Evolutionary conservation across 208 protist genomes (phyloP).

Genomic region (Ichthyophonus hoferi): DNA sequence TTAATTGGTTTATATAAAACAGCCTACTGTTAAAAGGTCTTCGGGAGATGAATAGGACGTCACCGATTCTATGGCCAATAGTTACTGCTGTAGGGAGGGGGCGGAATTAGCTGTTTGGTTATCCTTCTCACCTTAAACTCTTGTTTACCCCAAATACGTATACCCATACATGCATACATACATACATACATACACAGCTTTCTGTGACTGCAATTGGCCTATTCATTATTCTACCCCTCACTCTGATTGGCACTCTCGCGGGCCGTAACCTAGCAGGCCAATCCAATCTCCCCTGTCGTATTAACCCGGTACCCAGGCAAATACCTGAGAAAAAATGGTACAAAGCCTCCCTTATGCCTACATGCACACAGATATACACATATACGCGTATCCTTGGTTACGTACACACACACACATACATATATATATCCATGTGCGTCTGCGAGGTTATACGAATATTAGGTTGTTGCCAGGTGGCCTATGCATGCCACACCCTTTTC

Average conservation of each 20-base stretch:
- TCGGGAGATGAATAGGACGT: no score
- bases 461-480: no score
- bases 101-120: no score
- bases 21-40: no score
- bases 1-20: no score
- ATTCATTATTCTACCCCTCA: slow-evolving; percentile 74
- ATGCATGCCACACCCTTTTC: background rate
- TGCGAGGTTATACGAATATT: no score
- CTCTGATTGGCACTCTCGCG: slow-evolving; percentile 75
- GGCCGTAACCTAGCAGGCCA: slow-evolving; percentile 60
- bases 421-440: no score
- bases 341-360: background rate
- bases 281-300: slow-evolving; percentile 64
- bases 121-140: slow-evolving; percentile 49
- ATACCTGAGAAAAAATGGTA: slow-evolving; percentile 70
- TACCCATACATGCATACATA: background rate
- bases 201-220: slow-evolving; percentile 70
- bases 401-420: no score
- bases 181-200: slow-evolving; percentile 16
- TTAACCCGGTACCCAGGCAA: slow-evolving; percentile 80
- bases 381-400: no score
- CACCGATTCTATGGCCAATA: no score
- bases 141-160: slow-evolving; percentile 39
- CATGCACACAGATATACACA: no score
- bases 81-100: no score